phyloP scores from a whole-genome alignment of 2,329 filamentous ascomycete species.

The Fusarium odoratissimum region DNA sequence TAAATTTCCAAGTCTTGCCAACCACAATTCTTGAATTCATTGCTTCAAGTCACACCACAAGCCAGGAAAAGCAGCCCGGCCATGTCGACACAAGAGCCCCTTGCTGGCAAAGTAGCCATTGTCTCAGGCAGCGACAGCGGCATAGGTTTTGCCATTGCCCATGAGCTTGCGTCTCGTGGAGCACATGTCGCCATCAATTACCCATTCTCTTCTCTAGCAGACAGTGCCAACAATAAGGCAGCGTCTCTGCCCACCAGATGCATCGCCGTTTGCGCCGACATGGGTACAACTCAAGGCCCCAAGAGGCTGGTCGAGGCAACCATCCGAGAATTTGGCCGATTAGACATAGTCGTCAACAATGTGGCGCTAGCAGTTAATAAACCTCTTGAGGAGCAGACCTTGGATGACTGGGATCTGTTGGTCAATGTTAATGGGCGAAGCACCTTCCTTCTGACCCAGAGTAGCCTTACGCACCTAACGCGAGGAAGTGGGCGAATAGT shows the following conservation, averaged over 20 bases:
- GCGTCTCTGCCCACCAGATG: fast-evolving
- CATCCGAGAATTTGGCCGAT: fast-evolving
- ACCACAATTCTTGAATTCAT: too few species aligned
- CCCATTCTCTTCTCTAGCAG: neutral
- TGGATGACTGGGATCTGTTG: neutral
- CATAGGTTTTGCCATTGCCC: neutral
- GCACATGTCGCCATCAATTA: neutral
- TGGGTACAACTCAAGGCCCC: neutral
- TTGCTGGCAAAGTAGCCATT: neutral
- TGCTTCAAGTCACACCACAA: fast-evolving
- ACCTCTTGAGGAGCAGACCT: neutral
- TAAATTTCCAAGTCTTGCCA: neutral
- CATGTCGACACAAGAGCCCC: neutral
- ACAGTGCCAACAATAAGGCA: constrained; percentile 16
- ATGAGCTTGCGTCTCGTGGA: neutral
- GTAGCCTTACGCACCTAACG: neutral
- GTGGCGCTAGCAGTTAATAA: neutral
- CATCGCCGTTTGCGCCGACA: neutral
- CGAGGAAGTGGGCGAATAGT: neutral
- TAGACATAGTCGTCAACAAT: neutral
- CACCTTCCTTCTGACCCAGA: neutral
- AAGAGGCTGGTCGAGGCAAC: neutral
- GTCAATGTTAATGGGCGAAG: neutral
- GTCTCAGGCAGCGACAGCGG: neutral
- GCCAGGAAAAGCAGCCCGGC: neutral